Conservation (phyloP, 805 yeast species). For the Sugiyamaella smithiae region DNA sequence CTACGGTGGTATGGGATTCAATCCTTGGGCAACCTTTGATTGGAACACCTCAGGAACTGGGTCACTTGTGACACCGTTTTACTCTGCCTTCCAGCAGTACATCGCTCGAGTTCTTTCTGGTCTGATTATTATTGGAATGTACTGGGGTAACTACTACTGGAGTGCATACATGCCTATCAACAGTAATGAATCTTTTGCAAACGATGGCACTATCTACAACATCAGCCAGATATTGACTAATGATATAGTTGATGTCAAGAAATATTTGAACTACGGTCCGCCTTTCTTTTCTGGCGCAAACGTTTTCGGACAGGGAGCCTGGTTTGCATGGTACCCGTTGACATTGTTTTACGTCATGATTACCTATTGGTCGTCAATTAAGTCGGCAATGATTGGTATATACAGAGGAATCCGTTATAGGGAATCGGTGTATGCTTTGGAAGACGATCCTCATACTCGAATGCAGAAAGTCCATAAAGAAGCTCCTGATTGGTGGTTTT, state of each 20-base stretch:
- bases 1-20: conserved; percentile 45
- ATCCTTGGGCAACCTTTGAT: conserved; percentile 48
- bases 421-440: conserved; percentile 9
- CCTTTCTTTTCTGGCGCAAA: conserved; percentile 58
- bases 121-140: conserved; percentile 41
- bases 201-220: conserved; percentile 48
- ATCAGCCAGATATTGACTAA: conserved; percentile 44
- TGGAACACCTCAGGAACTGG: conserved; percentile 41
- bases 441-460: conserved; percentile 21
- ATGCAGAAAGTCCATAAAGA: conserved; percentile 46
- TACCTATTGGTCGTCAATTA: conserved; percentile 18
- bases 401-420: conserved; percentile 15
- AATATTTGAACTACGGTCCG: conserved; percentile 50
- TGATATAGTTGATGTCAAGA: conserved; percentile 43
- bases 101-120: conserved; percentile 46
- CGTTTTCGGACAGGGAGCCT: conserved; percentile 52
- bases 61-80: conserved; percentile 46
- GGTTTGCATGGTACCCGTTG: conserved; percentile 52
- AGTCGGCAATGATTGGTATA: conserved; percentile 13
- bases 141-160: conserved; percentile 48
- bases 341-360: conserved; percentile 26
- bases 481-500: conserved; percentile 74
- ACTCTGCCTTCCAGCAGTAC: conserved; percentile 34
- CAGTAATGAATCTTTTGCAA: conserved; percentile 50
- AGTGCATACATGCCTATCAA: conserved; percentile 60